phyloP scores from a whole-genome alignment of 441 rosid species.

The Pelargonium cotyledonis region DNA sequence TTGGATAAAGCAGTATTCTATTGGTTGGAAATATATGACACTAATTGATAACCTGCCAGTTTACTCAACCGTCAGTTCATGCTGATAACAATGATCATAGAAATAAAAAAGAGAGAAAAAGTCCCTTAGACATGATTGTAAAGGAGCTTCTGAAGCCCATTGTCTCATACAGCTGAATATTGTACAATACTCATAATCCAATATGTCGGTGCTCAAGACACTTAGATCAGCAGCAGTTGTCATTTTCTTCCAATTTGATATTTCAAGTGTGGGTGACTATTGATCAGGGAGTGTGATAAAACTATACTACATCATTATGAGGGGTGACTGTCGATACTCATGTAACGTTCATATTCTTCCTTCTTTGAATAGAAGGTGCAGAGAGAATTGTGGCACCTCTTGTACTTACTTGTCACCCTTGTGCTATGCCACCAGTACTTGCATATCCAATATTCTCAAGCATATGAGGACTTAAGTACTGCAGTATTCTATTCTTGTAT shows the following conservation, averaged over 20 bases:
- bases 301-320: too few species aligned
- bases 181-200: not conserved
- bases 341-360: too few species aligned
- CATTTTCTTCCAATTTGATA: not conserved
- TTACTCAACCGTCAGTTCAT: not conserved
- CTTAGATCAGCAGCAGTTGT: not conserved
- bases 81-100: not conserved
- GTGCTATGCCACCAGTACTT: not conserved
- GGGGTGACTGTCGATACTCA: too few species aligned
- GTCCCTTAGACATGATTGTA: not conserved
- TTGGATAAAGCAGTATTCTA: not conserved
- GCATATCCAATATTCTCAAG: not conserved
- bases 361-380: too few species aligned
- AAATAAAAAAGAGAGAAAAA: not conserved
- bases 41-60: slow-evolving; percentile 6
- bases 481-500: too few species aligned
- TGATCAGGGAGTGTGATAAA: too few species aligned
- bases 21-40: not conserved
- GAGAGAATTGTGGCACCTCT: too few species aligned
- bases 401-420: not conserved
- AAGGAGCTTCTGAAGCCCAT: not conserved
- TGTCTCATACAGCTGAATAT: not conserved
- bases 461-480: not conserved
- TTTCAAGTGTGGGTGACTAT: slow-evolving; percentile 5
- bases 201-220: not conserved